These are phyloP conservation scores for Rubus parviflorus DNA, from an alignment of 306 rosid genomes.

Conservation along the genomic window DNA sequence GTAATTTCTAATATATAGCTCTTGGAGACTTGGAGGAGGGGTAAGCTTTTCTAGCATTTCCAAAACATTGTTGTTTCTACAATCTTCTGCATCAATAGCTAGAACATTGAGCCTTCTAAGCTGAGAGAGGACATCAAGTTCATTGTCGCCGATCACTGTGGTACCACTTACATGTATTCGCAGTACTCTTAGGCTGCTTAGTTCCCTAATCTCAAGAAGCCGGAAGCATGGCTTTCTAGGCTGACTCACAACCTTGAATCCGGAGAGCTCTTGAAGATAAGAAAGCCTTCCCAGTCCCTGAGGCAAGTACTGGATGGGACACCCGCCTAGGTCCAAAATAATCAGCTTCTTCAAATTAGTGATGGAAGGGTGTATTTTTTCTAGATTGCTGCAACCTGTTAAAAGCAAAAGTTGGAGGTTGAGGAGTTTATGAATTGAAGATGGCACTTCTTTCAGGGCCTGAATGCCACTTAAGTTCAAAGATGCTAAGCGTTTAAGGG, in stretches of 20 bases:
- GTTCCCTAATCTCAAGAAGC: constrained; percentile 5
- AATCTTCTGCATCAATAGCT: neutral
- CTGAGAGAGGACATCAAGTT: neutral
- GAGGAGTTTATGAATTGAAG: constrained; percentile 11
- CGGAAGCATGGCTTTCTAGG: neutral
- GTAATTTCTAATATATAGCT: constrained; percentile 18
- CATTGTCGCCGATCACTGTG: neutral
- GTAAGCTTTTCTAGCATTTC: neutral
- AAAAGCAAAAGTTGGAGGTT: constrained; percentile 18
- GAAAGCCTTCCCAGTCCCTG: neutral
- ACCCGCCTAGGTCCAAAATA: neutral
- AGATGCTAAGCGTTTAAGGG: constrained; percentile 18
- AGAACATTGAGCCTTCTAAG: constrained; percentile 9
- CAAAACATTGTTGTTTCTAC: neutral
- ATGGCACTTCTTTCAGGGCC: constrained; percentile 2
- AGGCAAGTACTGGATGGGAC: constrained; percentile 19
- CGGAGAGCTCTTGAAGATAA: constrained; percentile 23
- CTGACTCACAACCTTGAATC: neutral
- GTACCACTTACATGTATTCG: constrained; percentile 2
- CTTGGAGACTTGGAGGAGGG: constrained; percentile 16
- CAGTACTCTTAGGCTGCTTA: constrained; percentile 8
- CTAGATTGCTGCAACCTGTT: neutral
- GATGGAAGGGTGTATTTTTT: constrained; percentile 12
- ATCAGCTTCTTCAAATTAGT: constrained; percentile 15
- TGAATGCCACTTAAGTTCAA: constrained; percentile 7